Conservation (phyloP, 345 rosid genomes). For the Linum tenue region DNA sequence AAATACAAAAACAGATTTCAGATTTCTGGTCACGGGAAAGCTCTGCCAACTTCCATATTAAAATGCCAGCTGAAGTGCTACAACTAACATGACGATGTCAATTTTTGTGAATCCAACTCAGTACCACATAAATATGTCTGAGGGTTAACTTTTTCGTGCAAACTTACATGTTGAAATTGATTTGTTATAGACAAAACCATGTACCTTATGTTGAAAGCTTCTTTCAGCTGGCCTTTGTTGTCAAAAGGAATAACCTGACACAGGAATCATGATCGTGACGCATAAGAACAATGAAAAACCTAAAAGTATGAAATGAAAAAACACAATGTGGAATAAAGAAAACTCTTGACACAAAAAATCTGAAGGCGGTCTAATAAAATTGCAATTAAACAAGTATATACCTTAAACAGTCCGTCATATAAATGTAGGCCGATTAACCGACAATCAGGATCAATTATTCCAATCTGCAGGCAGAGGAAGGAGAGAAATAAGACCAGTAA, state of each 20-base stretch:
- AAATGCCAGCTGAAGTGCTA: background rate
- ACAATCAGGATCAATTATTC: conserved; percentile 94
- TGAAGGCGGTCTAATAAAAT: conserved; percentile 3
- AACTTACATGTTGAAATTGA: too few relatives aligned
- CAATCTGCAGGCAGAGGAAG: conserved; percentile 44
- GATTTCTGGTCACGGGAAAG: too few relatives aligned
- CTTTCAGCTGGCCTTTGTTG: conserved; percentile 88
- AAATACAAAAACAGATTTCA: too few relatives aligned
- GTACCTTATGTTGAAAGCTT: conserved; percentile 88
- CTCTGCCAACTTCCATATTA: background rate
- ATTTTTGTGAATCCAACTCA: background rate
- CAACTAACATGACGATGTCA: background rate
- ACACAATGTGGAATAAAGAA: background rate
- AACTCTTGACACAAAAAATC: background rate
- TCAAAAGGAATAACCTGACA: conserved; percentile 86
- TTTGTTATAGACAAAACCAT: too few relatives aligned
- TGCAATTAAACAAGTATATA: conserved; percentile 12
- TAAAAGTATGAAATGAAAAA: background rate
- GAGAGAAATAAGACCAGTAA: conserved; percentile 1
- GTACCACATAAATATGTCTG: background rate
- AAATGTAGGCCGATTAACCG: conserved; percentile 90
- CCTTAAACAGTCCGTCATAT: conserved; percentile 96
- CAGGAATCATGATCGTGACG: conserved; percentile 6
- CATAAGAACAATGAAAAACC: background rate
- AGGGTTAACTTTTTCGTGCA: background rate